These are phyloP conservation scores for Euphorbia celastroides DNA, from an alignment of 441 rosid genomes.

Conservation along the genomic window DNA sequence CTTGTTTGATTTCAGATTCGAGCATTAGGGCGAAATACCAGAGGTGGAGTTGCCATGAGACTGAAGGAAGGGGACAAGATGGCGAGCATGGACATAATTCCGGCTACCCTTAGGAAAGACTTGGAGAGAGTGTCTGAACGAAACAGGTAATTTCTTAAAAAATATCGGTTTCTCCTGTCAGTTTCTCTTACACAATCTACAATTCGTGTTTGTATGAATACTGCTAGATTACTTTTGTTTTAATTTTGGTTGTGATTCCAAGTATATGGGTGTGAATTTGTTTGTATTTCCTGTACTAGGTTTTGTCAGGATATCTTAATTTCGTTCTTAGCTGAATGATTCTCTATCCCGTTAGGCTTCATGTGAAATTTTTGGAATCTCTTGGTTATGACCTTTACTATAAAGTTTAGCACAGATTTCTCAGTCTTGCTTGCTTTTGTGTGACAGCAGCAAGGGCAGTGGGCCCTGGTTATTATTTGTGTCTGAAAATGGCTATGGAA, in stretches of 20 bases:
- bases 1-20: conserved; percentile 53
- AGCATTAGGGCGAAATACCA: conserved; percentile 74
- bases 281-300: neutral
- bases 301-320: neutral
- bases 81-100: conserved; percentile 91
- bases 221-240: neutral
- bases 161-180: neutral
- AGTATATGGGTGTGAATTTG: neutral
- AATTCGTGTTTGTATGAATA: neutral
- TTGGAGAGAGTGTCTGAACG: conserved; percentile 34
- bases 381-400: neutral
- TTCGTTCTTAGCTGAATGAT: neutral
- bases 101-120: conserved; percentile 50
- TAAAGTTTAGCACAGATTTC: neutral
- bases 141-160: conserved; percentile 39
- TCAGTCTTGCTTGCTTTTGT: neutral
- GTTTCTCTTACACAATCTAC: neutral
- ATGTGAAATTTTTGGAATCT: neutral
- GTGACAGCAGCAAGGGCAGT: conserved; percentile 31
- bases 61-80: conserved; percentile 72
- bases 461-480: conserved; percentile 93
- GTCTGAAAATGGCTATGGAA: conserved; percentile 86
- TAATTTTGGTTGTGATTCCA: neutral
- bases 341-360: neutral
- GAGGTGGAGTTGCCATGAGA: conserved; percentile 90